Percentiles rank a stretch among this genome's conserved stretches.
Evolutionary conservation across 2,329 filamentous ascomycete species (phyloP).

Genomic region (Podosphaera xanthii): DNA sequence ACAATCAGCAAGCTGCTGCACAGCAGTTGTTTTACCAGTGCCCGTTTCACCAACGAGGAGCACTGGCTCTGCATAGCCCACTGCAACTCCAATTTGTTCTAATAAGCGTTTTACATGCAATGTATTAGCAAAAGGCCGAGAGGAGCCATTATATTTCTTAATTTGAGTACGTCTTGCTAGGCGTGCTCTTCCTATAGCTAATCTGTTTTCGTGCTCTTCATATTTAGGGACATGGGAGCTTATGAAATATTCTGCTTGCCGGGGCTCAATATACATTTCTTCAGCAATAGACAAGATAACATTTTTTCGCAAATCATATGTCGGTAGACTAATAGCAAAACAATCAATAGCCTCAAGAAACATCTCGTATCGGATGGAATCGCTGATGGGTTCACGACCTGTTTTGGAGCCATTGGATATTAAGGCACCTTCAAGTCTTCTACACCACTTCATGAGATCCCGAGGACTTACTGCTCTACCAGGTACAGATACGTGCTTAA

Average conservation of each 20-base stretch:
- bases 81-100: slow-evolving; percentile 68
- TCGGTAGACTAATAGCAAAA: slow-evolving; percentile 63
- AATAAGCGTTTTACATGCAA: slow-evolving; percentile 63
- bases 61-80: slow-evolving; percentile 68
- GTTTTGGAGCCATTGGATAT: slow-evolving; percentile 35
- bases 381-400: slow-evolving; percentile 47
- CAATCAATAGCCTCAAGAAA: slow-evolving; percentile 88
- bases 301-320: slow-evolving; percentile 31
- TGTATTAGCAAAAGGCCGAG: slow-evolving; percentile 63
- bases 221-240: slow-evolving; percentile 48
- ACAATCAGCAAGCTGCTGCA: slow-evolving; percentile 72
- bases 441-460: slow-evolving; percentile 83
- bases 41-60: slow-evolving; percentile 95
- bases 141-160: slow-evolving; percentile 22
- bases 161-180: slow-evolving; percentile 28
- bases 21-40: slow-evolving; percentile 90
- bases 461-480: slow-evolving; percentile 37
- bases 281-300: slow-evolving; percentile 55
- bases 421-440: slow-evolving; percentile 47
- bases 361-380: slow-evolving; percentile 55
- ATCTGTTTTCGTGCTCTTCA: slow-evolving; percentile 31
- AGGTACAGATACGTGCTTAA: slow-evolving; percentile 24
- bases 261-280: slow-evolving; percentile 66
- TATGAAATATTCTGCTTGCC: slow-evolving; percentile 59
- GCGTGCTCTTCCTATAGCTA: slow-evolving; percentile 43